Base-by-base conservation (phyloP, 1,139 yeast genomes). In the Scheffersomyces lignicola region DNA sequence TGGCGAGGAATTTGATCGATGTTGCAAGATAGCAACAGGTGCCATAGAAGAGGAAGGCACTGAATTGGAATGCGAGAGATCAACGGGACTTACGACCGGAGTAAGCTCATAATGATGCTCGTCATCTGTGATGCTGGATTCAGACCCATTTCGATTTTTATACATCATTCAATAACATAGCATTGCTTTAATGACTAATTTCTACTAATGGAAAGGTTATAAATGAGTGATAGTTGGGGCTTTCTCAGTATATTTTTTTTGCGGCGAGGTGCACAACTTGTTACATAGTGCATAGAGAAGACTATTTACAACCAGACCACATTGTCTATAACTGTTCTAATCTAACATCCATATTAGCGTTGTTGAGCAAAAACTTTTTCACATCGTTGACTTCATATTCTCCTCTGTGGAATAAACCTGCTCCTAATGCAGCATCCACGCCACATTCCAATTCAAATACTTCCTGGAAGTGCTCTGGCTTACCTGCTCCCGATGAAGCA, bases 401-500 rank as follows among this genome's bases (percentile, higher is more conserved):
- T 18, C 85, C 92, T 54, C 97, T 74, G 67, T 92, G 98, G 69
- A 92, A 92, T 80, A 92, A 83, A 31, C 98, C 98, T 3, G 98
- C 98, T 20, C 98, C 98, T 36, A 92, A 71, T 9, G 98, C 97
- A 32, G 98, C 98, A 62, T 92, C 98, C 2, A 92, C 83, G 3
- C 78, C 73, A 18, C 97, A 88, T 30, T 80, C 72, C 56, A 67
- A 48, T 34, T 70, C 71, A 54, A 92, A 92, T 1, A 88, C 98
- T 46, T 90, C 88, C 44, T 77, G 78, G 58, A 92, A 92, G 62
- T 92, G 97, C 38, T 69, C 75, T 2, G 98, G 98, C 25, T 69
- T 78, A 31, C 98, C 98, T 5, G 98, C 98, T 33, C 98, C 98
- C 40, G 95, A 83, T 14, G 97, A 88, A 0, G 98, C 97, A 59